Base-by-base conservation (phyloP, 495 filamentous ascomycete species). In the Lentithecium fluviatile region DNA sequence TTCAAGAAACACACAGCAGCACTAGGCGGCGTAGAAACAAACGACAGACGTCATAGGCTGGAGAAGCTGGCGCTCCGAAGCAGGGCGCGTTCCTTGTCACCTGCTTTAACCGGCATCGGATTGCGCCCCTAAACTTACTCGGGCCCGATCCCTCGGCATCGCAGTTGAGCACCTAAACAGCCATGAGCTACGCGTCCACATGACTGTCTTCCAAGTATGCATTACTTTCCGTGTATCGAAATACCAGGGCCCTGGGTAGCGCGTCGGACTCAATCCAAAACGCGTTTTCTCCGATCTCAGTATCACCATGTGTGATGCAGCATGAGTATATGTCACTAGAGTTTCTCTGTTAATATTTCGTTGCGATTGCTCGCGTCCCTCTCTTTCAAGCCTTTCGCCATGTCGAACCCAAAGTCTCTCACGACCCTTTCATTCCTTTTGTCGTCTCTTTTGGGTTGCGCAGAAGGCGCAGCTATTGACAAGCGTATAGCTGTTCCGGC, bases 81-180 rank as follows among this genome's bases (percentile, higher is more conserved):
- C 50, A 54, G 32, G 49, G 38, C 37, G 37, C n/a, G 25, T 53
- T 26, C 58, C 58, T 36, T 53, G 58, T 38, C 48, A 20, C 26
- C 42, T 61, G 17, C 58, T 54, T 61, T 61, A 61, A 53, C 58
- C 58, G 50, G 58, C 23, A 21, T 52, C 26, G 20, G n/a, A n/a
- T n/a, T n/a, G n/a, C n/a, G n/a, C 7, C 17, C 34, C 49, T 48
- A 24, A 52, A 2, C 17, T 25, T 42, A 11, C 15, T 26, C 42
- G 11, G 42, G 21, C 2, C 2, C 25, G 19, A 25, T 25, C 13
- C 32, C 25, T 42, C 40, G 55, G 19, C 55, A 32, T 45, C 36
- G 20, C 46, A 20, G 24, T 34, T 56, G 2, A 29, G 29, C 13
- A 32, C 29, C 29, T 10, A 32, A 32, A 32, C 29, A 32, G 10